Conservation (phyloP, 2,329 filamentous ascomycete genomes). For the Dryadomyces quercus-mongolicae region DNA sequence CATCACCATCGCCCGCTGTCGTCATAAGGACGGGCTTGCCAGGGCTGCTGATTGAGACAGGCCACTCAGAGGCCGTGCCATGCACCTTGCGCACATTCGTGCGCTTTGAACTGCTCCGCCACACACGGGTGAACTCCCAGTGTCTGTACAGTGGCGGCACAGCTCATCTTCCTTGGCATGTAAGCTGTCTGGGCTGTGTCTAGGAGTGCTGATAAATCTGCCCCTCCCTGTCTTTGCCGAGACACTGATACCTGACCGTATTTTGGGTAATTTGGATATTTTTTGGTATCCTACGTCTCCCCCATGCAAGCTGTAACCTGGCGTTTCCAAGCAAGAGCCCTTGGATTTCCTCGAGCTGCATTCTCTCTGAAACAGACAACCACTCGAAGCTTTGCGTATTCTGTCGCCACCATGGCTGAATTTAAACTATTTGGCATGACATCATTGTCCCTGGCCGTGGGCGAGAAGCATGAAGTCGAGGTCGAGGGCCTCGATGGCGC, state of each 20-base stretch:
- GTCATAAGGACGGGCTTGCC: background rate
- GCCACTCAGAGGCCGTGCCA: background rate
- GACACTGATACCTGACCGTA: background rate
- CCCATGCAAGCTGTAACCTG: background rate
- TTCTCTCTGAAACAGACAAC: too few relatives aligned
- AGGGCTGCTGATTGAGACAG: background rate
- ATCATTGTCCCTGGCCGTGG: slow-evolving; percentile 61
- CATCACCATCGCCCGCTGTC: background rate
- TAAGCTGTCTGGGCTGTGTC: background rate
- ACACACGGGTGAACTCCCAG: background rate
- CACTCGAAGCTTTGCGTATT: slow-evolving; percentile 3
- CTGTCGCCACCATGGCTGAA: slow-evolving; percentile 33
- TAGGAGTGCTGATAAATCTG: too few relatives aligned
- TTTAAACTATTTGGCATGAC: slow-evolving; percentile 66
- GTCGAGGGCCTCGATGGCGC: slow-evolving; percentile 78
- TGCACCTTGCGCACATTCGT: background rate
- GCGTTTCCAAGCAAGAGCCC: background rate
- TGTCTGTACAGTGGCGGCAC: background rate
- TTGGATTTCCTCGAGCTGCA: too few relatives aligned
- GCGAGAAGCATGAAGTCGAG: slow-evolving; percentile 79
- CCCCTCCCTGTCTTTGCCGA: too few relatives aligned
- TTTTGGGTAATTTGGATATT: too few relatives aligned
- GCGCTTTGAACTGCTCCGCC: background rate
- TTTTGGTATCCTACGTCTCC: background rate
- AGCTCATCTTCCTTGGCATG: background rate